These are phyloP conservation scores for Triangularia verruculosa DNA, from an alignment of 2,329 filamentous ascomycete species.

Conservation along the genomic window DNA sequence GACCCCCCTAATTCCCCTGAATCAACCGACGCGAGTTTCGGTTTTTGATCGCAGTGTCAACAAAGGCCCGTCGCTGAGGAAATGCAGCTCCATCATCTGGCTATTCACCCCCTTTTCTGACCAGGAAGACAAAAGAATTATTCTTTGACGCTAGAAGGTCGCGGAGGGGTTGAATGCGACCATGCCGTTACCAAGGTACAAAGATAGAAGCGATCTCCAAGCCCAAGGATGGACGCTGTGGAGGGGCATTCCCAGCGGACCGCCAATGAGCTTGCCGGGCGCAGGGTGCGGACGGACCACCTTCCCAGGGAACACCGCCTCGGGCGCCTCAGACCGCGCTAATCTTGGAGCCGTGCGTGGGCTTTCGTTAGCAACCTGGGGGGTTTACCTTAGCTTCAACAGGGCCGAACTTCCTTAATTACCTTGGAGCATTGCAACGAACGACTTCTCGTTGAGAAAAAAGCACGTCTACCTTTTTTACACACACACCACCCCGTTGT, in stretches of 20 bases:
- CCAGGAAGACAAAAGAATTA: not conserved
- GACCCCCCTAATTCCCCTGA: not conserved
- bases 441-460: not conserved
- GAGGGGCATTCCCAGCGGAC: conserved; percentile 13
- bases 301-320: conserved; percentile 5
- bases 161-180: not conserved
- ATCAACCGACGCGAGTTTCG: not conserved
- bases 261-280: not conserved
- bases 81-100: not conserved
- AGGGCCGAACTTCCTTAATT: not conserved
- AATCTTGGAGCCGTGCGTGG: not conserved
- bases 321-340: not conserved
- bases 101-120: not conserved
- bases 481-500: not conserved
- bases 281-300: conserved; percentile 12
- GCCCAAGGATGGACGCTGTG: not conserved
- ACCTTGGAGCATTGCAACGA: not conserved
- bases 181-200: not conserved
- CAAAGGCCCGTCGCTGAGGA: not conserved
- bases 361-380: not conserved
- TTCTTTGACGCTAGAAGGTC: not conserved
- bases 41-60: not conserved
- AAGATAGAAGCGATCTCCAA: not conserved
- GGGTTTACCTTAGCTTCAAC: not conserved
- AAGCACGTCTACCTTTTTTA: not conserved